These are phyloP conservation scores for Aquilaria yunnanensis DNA, from an alignment of 345 rosid species.

Conservation along the genomic window DNA sequence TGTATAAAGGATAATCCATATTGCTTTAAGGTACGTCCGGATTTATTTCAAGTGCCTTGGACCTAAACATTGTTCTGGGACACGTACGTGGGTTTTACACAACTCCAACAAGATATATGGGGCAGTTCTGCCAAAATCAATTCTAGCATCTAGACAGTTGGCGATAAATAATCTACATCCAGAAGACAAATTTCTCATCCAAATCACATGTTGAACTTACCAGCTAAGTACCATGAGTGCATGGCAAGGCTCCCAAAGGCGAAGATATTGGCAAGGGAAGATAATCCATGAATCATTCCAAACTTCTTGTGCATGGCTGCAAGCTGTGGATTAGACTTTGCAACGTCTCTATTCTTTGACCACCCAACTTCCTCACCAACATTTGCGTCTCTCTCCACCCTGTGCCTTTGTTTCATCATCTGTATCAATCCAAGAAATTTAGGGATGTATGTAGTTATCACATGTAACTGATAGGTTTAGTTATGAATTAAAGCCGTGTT, in stretches of 20 bases:
- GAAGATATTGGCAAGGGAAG: slow-evolving; percentile 89
- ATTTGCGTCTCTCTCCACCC: slow-evolving; percentile 74
- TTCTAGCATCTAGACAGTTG: too few relatives aligned
- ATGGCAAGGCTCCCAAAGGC: slow-evolving; percentile 91
- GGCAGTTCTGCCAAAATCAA: too few relatives aligned
- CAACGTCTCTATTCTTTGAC: slow-evolving; percentile 80
- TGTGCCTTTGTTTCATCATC: slow-evolving; percentile 99
- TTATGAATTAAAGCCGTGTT: too few relatives aligned
- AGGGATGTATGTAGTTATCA: neutral
- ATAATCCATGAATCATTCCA: slow-evolving; percentile 96
- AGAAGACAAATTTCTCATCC: neutral
- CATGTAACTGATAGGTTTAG: too few relatives aligned
- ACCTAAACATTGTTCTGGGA: too few relatives aligned
- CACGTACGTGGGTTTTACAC: too few relatives aligned
- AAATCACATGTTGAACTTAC: slow-evolving; percentile 71
- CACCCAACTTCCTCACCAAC: slow-evolving; percentile 81
- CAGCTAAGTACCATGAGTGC: slow-evolving; percentile 97
- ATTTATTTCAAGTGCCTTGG: too few relatives aligned
- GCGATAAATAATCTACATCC: too few relatives aligned
- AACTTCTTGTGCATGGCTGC: slow-evolving; percentile 98
- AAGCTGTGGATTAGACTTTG: slow-evolving; percentile 78
- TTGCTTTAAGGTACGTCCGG: too few relatives aligned
- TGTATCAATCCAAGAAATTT: slow-evolving; percentile 16
- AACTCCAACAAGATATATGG: too few relatives aligned
- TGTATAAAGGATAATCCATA: too few relatives aligned